phyloP scores from a whole-genome alignment of 371 early-diverging fungal genomes.

The Mortierella sp. region DNA sequence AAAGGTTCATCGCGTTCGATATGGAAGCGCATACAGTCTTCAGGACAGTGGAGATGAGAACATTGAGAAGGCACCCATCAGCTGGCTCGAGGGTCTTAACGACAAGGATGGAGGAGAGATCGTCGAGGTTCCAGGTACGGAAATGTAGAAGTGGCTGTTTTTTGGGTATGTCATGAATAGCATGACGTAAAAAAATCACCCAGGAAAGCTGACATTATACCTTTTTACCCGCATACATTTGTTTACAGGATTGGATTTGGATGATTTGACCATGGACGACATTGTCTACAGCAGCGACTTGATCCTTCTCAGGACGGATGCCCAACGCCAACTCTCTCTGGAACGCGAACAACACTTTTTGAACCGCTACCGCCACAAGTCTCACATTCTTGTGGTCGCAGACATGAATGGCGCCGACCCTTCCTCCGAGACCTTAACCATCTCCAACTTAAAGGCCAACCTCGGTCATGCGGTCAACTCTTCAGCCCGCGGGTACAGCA shows the following conservation, averaged over 20 bases:
- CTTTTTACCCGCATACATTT: background rate
- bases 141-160: background rate
- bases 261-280: slow-evolving; percentile 56
- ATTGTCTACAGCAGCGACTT: slow-evolving; percentile 56
- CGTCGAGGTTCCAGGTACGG: slow-evolving; percentile 51
- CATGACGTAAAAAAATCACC: background rate
- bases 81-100: slow-evolving; percentile 48
- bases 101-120: slow-evolving; percentile 50
- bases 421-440: slow-evolving; percentile 34
- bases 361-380: slow-evolving; percentile 55
- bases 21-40: slow-evolving; percentile 37
- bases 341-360: slow-evolving; percentile 53
- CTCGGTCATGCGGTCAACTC: slow-evolving; percentile 46
- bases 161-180: no score
- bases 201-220: background rate
- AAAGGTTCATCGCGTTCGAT: slow-evolving; percentile 51
- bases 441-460: slow-evolving; percentile 47
- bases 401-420: slow-evolving; percentile 37
- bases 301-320: slow-evolving; percentile 47
- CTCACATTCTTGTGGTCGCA: slow-evolving; percentile 45
- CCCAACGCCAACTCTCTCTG: slow-evolving; percentile 52
- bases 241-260: slow-evolving; percentile 46
- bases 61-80: slow-evolving; percentile 46
- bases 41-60: slow-evolving; percentile 43
- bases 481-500: slow-evolving; percentile 44